Conservation (phyloP, 768 basidiomycete genomes). For the Tremella yokohamensis region DNA sequence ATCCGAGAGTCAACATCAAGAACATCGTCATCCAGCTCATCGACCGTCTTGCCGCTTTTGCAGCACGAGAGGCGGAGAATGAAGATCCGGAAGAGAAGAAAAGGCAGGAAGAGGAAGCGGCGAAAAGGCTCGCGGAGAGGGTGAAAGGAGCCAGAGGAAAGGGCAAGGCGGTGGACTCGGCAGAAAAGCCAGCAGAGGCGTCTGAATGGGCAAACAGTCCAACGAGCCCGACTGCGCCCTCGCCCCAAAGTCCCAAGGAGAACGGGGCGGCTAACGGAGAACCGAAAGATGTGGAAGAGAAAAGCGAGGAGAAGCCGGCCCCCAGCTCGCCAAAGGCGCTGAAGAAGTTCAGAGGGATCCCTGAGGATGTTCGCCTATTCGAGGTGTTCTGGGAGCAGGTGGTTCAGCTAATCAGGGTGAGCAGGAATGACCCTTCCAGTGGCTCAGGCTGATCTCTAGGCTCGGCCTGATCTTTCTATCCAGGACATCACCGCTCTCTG, state of each 20-base stretch:
- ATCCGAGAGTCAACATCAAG: constrained; percentile 98
- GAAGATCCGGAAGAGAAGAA: constrained; percentile 94
- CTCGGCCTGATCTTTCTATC: constrained; percentile 92
- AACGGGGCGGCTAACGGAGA: constrained; percentile 51
- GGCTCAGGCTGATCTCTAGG: constrained; percentile 56
- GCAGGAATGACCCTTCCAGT: constrained; percentile 23
- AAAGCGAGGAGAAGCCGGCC: constrained; percentile 29
- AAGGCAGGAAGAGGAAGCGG: constrained; percentile 87
- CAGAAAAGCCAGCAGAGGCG: constrained; percentile 36
- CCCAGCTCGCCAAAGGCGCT: constrained; percentile 2
- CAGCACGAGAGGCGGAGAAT: constrained; percentile 92
- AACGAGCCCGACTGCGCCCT: constrained; percentile 5
- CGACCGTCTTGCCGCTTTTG: constrained; percentile 90
- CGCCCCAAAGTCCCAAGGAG: constrained; percentile 9
- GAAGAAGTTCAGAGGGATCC: constrained; percentile 90
- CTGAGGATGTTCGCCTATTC: constrained; percentile 89
- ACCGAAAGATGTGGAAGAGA: constrained; percentile 20
- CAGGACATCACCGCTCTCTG: constrained; percentile 95
- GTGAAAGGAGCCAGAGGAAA: constrained; percentile 70
- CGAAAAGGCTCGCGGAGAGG: constrained; percentile 77
- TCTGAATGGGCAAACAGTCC: constrained; percentile 29
- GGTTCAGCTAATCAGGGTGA: constrained; percentile 91
- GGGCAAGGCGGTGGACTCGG: constrained; percentile 53
- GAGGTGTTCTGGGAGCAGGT: constrained; percentile 99
- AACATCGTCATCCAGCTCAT: constrained; percentile 96